Conservation (phyloP, 2,329 filamentous ascomycete genomes). For the Hypoxylon sp. region DNA sequence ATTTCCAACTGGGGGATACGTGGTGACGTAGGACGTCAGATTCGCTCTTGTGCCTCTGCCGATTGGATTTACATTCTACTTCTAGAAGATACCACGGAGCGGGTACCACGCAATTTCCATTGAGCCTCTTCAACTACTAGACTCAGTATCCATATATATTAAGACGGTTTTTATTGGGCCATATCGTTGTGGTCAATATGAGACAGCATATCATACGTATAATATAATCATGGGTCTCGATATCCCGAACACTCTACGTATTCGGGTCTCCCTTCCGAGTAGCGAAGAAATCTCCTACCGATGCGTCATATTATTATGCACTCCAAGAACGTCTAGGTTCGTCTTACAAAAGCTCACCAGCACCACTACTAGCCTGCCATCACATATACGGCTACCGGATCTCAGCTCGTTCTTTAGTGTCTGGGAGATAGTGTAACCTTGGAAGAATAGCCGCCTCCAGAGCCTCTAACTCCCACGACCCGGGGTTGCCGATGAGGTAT, state of each 20-base stretch:
- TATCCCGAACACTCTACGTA: background rate
- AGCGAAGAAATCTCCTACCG: no score
- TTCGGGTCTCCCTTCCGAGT: background rate
- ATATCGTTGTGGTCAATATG: background rate
- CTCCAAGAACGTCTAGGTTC: no score
- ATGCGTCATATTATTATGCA: no score
- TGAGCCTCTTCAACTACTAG: background rate
- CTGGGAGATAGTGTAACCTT: background rate
- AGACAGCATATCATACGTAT: background rate
- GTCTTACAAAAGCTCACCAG: no score
- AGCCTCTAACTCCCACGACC: background rate
- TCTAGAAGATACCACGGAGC: background rate
- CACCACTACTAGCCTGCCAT: no score
- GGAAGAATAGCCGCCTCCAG: background rate
- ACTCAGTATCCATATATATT: background rate
- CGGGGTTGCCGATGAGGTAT: background rate
- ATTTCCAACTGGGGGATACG: background rate
- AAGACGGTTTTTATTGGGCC: background rate
- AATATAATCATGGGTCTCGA: no score
- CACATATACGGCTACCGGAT: background rate
- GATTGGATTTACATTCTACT: background rate
- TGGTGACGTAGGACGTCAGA: background rate
- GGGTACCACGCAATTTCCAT: background rate
- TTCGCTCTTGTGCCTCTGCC: background rate
- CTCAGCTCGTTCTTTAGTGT: background rate